Conservation (phyloP, 768 basidiomycete species). For the Boletus bicolor region DNA sequence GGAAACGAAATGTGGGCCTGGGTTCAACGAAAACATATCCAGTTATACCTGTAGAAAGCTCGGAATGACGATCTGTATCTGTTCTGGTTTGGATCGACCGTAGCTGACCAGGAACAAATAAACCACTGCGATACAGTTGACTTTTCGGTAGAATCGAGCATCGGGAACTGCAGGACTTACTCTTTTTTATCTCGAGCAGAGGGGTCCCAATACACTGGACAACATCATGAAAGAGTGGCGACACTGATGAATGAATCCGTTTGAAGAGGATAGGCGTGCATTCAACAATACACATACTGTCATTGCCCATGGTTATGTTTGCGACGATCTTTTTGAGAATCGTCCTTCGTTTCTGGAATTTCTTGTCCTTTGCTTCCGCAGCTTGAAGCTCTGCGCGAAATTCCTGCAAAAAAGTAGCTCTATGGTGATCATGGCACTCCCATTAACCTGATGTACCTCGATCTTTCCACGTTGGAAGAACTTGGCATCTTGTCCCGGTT, state of each 20-base stretch:
- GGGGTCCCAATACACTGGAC: slow-evolving; percentile 95
- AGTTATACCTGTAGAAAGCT: slow-evolving; percentile 78
- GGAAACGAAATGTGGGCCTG: slow-evolving; percentile 14
- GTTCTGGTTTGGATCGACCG: slow-evolving; percentile 89
- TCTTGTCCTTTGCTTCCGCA: slow-evolving; percentile 95
- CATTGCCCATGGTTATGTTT: slow-evolving; percentile 99
- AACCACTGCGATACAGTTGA: slow-evolving; percentile 63
- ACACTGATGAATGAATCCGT: slow-evolving; percentile 56
- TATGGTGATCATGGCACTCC: slow-evolving; percentile 8
- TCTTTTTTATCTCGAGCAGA: slow-evolving; percentile 97
- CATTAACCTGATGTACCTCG: slow-evolving; percentile 49
- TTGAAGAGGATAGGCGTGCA: slow-evolving; percentile 12
- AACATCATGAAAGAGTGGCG: slow-evolving; percentile 91
- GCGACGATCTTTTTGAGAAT: slow-evolving; percentile 97
- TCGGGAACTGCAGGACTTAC: slow-evolving; percentile 45
- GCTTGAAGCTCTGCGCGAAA: slow-evolving; percentile 89
- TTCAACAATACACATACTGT: slow-evolving; percentile 63
- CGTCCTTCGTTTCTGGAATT: slow-evolving; percentile 88
- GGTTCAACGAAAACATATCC: slow-evolving; percentile 1
- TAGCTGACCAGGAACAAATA: slow-evolving; percentile 98
- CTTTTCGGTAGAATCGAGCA: background rate
- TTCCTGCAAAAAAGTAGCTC: slow-evolving; percentile 49
- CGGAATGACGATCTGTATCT: slow-evolving; percentile 87
- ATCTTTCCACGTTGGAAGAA: slow-evolving; percentile 92
- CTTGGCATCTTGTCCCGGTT: slow-evolving; percentile 83